Base-by-base conservation (phyloP, 495 filamentous ascomycete genomes). In the Penicillium parvum region DNA sequence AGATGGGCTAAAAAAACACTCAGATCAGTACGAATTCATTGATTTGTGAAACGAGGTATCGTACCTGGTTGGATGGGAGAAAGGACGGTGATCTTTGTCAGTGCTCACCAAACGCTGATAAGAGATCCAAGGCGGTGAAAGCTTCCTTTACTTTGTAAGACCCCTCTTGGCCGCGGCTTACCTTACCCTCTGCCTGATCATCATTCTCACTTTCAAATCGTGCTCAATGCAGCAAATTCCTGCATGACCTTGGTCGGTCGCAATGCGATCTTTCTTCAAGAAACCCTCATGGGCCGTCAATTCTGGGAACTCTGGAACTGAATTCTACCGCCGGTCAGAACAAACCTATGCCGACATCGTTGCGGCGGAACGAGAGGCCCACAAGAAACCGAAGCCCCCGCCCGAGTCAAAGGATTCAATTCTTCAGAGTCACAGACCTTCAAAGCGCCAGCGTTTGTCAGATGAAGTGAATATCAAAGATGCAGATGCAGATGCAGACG, bases 241-340 rank as follows among this genome's bases (percentile, higher is more conserved):
- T 12, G n/a, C n/a, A 6, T 30, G 3, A 7, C 28, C 12, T 7
- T 4, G 0, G 7, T 15, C 14, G 48, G 12, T 38, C 12, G 23
- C 19, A n/a, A 86, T 83, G 69, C 73, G 71, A 38, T 72, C 73
- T 1, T 73, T 88, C 21, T 88, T 88, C 58, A 88, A 82, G 23
- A 82, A 79, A 57, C 80, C 83, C 19, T 71, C 75, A 1, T 82
- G 73, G 63, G 69, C 75, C 27, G 74, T 60, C 29, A 65, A 61
- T 11, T 51, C 58, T 2, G 68, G 71, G 17, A 64, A 64, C 7
- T 68, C 77, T 19, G 63, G 66, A 8, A 48, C 76, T 5, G 75
- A 82, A 14, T 76, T 90, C 30, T 90, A 88, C 53, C 78, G 78
- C 23, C 79, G 81, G 19, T 79, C 81, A 10, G 74, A 75, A 37